Base-by-base conservation (phyloP, 441 rosid genomes). In the Adansonia madagascariensis region DNA sequence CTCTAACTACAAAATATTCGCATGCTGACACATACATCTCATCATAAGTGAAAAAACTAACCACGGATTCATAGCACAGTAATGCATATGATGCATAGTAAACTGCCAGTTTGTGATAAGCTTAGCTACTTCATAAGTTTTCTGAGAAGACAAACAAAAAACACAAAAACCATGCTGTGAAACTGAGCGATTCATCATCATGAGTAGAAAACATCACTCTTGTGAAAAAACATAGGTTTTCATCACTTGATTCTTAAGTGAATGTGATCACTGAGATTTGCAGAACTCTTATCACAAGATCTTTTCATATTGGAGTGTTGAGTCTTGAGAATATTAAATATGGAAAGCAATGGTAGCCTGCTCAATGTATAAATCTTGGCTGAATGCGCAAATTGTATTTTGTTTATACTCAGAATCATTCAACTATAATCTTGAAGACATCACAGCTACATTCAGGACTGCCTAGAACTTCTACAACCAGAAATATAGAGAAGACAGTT, bases 121-220 rank as follows among this genome's bases (percentile, higher is more conserved):
- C 53, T 27, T 18, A 44, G 15, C 41, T 65, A 50, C 73, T 56
- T 61, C 62, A 78, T 44, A 43, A 39, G 50, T 72, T 55, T 69
- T 46, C 56, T 10, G n/a, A 57, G 46, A 76, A 52, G 15, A 55
- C 43, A 22, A 63, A 74, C 27, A 6, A 71, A 49, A 15, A 39
- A 43, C 50, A 63, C 39, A 77, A 20, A 67, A 56, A 55, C 53
- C 18, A 24, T 1, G 68, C 31, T 57, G 43, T 22, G 79, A 57
- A 70, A 39, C 18, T 57, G 39, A 63, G 47, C 55, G 39, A 67
- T 80, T 77, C 47, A 67, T 66, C 60, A 17, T 20, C 49, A 72
- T 50, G 43, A 69, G 67, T 46, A 50, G 74, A 66, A 74, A 39
- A 56, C 78, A 76, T 65, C 63, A 73, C 31, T 49, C n/a, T 31